Evolutionary conservation across 2,329 filamentous ascomycete species (phyloP), one percentile per base, ranked within the genome.

Genomic region (Cytospora leucostoma): DNA sequence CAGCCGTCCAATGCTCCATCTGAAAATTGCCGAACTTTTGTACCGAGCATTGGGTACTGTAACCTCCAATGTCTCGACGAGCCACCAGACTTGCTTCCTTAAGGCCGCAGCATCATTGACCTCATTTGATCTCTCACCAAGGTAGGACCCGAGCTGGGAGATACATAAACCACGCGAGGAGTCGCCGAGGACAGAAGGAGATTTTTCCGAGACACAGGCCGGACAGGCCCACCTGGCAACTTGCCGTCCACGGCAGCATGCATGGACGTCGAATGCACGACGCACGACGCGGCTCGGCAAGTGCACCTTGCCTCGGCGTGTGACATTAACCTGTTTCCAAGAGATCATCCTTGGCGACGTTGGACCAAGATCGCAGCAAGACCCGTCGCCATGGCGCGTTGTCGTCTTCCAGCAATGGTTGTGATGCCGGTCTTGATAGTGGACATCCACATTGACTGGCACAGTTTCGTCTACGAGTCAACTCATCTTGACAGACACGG

Each of bases 131-230:
- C 21, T 34, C 50, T 37, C 32, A 13, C 27, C 7, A 50, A 35
- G 38, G 40, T 15, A 63, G 32, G 21, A 12, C 33, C 15, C 27
- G 27, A 54, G 34, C 37, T 50, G 40, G 8, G 51, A 19, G 13
- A 50, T 15, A 17, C 54, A n/a, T 7, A 47, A 12, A 34, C 4
- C n/a, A 19, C 13, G 10, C 38, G 33, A 51, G 33, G 13, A 34
- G 47, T 7, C 59, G 35, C 52, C 52, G 51, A 59, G 51, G 53
- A 59, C 50, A 51, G 44, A 38, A 59, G 63, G 60, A 65, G 56
- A 65, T 65, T 59, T 63, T 35, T 53, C 56, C 63, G 63, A 65
- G 63, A 65, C 63, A 65, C 44, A 15, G 32, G 50, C 44, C 52
- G 44, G 50, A 65, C 44, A 15, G 32, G 50, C 44, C 52, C 50